Percentiles rank a stretch among this genome's conserved stretches.
These are phyloP conservation scores for Mucor piriformis DNA, from an alignment of 371 early-diverging fungal species.

Conservation along the genomic window DNA sequence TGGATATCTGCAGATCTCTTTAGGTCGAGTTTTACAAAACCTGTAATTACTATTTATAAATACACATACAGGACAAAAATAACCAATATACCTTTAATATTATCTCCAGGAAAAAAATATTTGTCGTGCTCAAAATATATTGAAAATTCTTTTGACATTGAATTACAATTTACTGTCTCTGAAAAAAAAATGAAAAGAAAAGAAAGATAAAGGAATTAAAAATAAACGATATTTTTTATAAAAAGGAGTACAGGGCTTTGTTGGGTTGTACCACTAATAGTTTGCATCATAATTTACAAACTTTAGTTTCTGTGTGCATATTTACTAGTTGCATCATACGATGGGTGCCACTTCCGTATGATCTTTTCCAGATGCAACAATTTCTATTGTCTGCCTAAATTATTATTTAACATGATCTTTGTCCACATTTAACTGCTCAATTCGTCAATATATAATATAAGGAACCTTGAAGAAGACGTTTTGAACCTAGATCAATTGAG, in stretches of 20 bases:
- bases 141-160: constrained; percentile 13
- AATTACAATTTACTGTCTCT: neutral
- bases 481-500: too few species aligned
- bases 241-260: neutral
- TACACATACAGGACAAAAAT: too few species aligned
- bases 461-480: too few species aligned
- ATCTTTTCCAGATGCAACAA: too few species aligned
- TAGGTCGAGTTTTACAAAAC: constrained; percentile 8
- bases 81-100: constrained; percentile 13
- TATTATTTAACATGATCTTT: too few species aligned
- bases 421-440: too few species aligned
- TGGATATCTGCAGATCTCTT: constrained; percentile 20
- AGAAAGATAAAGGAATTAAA: neutral
- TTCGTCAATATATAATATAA: too few species aligned
- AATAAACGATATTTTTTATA: neutral
- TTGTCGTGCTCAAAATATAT: constrained; percentile 9
- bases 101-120: constrained; percentile 20
- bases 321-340: neutral
- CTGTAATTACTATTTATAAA: constrained; percentile 3
- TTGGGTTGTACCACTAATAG: neutral
- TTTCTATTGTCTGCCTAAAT: neutral
- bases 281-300: too few species aligned
- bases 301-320: too few species aligned
- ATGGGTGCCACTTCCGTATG: too few species aligned
- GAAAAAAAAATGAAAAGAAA: neutral